Evolutionary conservation across 768 basidiomycete species (phyloP).

Genomic region (Lentinus tigrinus): DNA sequence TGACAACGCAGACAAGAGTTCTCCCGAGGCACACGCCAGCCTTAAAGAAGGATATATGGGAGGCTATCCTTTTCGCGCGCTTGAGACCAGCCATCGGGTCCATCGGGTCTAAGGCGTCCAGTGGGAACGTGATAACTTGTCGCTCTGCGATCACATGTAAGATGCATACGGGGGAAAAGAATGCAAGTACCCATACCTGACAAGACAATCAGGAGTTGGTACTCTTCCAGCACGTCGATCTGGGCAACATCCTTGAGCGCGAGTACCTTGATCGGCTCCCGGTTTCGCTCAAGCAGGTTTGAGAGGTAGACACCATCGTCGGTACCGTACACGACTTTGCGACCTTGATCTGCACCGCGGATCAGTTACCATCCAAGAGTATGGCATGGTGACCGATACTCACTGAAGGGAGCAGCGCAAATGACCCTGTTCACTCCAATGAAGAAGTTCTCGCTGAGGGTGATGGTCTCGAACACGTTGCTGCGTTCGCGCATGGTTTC

Average conservation of each 20-base stretch:
- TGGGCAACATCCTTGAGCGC: constrained; percentile 88
- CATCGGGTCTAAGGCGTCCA: constrained; percentile 86
- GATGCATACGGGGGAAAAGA: background rate
- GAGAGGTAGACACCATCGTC: constrained; percentile 96
- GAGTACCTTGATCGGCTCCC: constrained; percentile 88
- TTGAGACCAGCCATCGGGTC: constrained; percentile 91
- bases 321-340: constrained; percentile 92
- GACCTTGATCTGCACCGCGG: constrained; percentile 66
- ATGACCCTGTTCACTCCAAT: constrained; percentile 82
- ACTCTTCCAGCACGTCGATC: constrained; percentile 95
- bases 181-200: constrained; percentile 57
- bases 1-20: constrained; percentile 94
- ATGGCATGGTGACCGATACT: constrained; percentile 34
- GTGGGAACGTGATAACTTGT: constrained; percentile 92
- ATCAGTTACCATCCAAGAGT: background rate
- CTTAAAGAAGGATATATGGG: constrained; percentile 98
- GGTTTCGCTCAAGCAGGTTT: constrained; percentile 71
- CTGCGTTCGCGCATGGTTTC: constrained; percentile 80
- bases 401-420: constrained; percentile 87
- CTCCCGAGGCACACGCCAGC: constrained; percentile 89
- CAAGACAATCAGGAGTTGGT: constrained; percentile 94
- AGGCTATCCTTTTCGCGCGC: constrained; percentile 91
- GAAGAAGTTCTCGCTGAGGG: constrained; percentile 88
- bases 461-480: constrained; percentile 80
- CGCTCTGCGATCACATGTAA: constrained; percentile 58